Base-by-base conservation (phyloP, 1,284 basidiomycete species). In the Puccinia polysora region DNA sequence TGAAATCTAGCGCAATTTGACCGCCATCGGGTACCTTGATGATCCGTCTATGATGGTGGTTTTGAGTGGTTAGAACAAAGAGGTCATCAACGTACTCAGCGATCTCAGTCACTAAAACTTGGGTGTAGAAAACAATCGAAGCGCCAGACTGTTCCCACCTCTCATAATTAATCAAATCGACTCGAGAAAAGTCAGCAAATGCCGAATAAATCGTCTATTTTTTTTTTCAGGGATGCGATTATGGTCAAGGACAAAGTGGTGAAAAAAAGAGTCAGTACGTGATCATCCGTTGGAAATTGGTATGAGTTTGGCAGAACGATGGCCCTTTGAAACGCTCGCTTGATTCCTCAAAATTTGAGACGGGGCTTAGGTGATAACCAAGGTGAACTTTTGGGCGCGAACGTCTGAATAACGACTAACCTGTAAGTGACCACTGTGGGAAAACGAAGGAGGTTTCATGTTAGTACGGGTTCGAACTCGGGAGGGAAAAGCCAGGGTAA, bases 1-100 rank as follows among this genome's bases (percentile, higher is more conserved):
- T 81, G 63, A 88, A 87, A 79, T 91, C 89, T 58, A 91, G 81
- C 62, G 87, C 88, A 73, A 90, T 77, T 38, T 87, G 88, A 23
- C 88, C 89, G 5, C 87, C 87, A 78, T 89, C 88, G 43, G 84
- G 84, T 12, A 87, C 79, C 32, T 84, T 82, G 45, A 89, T 80
- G 68, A 86, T 80, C 18, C 83, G 86, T 75, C 87, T 86, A 74
- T 67, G 70, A 71, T 74, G 71, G 20, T 53, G 34, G 58, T 74
- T 58, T 60, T 68, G 40, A 64, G 77, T 73, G 28, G 20, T 56
- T 12, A 12, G 25, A 55, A 58, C 28, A n/a, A n/a, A n/a, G n/a
- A 38, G 47, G 18, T 74, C 40, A n/a, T 43, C 40, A 43, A 43
- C 8, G 8, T 18, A 43, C 18, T 43, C 18, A 8, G 8, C 18